These are phyloP conservation scores for Camelina hispida DNA, from an alignment of 345 rosid genomes.

Conservation along the genomic window DNA sequence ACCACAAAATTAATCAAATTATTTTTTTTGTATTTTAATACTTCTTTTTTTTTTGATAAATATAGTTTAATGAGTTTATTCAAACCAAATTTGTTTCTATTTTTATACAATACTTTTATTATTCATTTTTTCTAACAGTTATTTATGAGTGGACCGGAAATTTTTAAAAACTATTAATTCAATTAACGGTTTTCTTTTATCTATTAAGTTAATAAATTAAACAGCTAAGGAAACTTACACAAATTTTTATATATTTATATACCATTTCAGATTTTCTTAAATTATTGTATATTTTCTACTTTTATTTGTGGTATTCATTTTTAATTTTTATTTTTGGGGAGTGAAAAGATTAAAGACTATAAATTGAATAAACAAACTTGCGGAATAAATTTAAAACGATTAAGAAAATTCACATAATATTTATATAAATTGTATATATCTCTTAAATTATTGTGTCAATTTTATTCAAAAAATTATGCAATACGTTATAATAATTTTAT, in stretches of 20 bases:
- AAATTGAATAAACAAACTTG: no score
- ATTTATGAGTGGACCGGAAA: slow-evolving; percentile 8
- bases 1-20: slow-evolving; percentile 24
- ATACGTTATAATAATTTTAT: no score
- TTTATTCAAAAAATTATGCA: no score
- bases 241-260: neutral
- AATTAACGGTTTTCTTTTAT: neutral
- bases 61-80: slow-evolving; percentile 33
- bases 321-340: no score
- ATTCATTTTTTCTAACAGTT: neutral
- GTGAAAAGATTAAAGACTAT: no score
- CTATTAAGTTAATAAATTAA: neutral
- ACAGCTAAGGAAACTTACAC: neutral
- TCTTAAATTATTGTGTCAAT: no score
- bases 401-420: no score
- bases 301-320: no score
- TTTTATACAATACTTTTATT: neutral
- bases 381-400: no score
- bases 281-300: no score
- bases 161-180: neutral
- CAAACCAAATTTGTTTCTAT: slow-evolving; percentile 9
- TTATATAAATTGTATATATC: no score
- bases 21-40: neutral
- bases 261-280: neutral
- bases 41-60: slow-evolving; percentile 5